Conservation (phyloP, 2,329 filamentous ascomycete genomes). For the Aotearoamyces nothofagi region DNA sequence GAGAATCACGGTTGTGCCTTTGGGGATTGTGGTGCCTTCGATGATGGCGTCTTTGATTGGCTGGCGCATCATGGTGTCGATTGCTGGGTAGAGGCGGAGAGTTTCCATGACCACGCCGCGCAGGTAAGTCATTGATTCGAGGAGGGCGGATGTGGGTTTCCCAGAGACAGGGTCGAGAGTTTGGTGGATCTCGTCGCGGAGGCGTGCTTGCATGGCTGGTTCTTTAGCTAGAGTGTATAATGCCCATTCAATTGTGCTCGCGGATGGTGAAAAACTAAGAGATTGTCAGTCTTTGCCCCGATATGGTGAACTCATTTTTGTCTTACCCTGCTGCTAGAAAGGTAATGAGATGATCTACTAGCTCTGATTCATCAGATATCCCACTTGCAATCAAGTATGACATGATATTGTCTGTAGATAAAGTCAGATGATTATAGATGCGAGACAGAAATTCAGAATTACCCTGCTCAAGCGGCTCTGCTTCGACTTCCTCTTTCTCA, state of each 20-base stretch:
- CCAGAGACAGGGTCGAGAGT: constrained; percentile 24
- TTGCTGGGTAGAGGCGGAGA: constrained; percentile 51
- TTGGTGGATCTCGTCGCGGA: constrained; percentile 41
- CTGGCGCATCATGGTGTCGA: no score
- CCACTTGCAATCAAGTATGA: constrained; percentile 43
- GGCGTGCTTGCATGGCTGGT: constrained; percentile 36
- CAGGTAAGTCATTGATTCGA: constrained; percentile 53
- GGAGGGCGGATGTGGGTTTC: constrained; percentile 27
- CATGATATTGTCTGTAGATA: constrained; percentile 1
- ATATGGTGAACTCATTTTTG: no score
- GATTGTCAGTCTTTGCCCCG: no score
- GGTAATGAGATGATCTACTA: constrained; percentile 53
- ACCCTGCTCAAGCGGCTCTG: no score
- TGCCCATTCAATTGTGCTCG: no score
- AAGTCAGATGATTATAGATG: neutral
- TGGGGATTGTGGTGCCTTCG: no score
- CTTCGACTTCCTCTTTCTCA: no score
- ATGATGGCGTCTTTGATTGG: no score
- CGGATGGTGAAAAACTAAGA: no score
- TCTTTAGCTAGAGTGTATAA: constrained; percentile 43
- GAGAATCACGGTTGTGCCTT: no score
- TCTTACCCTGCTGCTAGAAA: constrained; percentile 37
- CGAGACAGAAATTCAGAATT: no score
- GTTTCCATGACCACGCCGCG: constrained; percentile 52
- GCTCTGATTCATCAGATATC: constrained; percentile 32